Evolutionary conservation across 164 flowering plant species (phyloP), one percentile per base, ranked within the genome.

Genomic region (Macadamia tetraphylla): DNA sequence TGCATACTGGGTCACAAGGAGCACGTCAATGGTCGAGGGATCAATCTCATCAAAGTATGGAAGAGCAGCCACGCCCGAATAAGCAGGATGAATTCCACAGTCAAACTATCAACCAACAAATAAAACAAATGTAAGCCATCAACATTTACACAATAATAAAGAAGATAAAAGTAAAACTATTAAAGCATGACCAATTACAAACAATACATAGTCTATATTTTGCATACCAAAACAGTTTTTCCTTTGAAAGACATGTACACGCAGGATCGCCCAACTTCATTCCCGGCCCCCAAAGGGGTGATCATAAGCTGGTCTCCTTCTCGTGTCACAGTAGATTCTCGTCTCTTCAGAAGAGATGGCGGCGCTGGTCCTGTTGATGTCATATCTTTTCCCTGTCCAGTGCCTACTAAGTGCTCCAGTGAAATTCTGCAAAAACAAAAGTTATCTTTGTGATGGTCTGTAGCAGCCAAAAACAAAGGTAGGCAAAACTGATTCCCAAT

Each of bases 11-110:
- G 99, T 94, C 67, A 92, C 82, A 35, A 94, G 90, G 70, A 94
- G 92, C 56, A 94, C 96, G 60, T 94, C 99, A 68, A 94, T 82
- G 44, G 83, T 76, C 6, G 97, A 90, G 58, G 98, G 98, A 77
- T 94, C 99, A 76, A 92, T 94, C 76, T 94, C 98, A 76, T 94
- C 98, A 66, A 94, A 94, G 80, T 92, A 94, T 1, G 99, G 98
- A 76, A 94, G 80, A 57, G 99, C 99, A 57, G 96, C 88, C 94
- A 92, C 92, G 55, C 99, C 97, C 23, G 95, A 86, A 78, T 86
- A 94, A 9, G 82, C 98, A 17, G 96, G 99, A 72, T 94, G 99
- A 74, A 94, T 94, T 67, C 99, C 99, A 77, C 98, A 94, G 61
- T 92, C 98, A 75, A 94, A 94, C 98, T 90, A 67, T 32, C 29